Base-by-base conservation (phyloP, 2,329 filamentous ascomycete species). In the Ilyonectria destructans region DNA sequence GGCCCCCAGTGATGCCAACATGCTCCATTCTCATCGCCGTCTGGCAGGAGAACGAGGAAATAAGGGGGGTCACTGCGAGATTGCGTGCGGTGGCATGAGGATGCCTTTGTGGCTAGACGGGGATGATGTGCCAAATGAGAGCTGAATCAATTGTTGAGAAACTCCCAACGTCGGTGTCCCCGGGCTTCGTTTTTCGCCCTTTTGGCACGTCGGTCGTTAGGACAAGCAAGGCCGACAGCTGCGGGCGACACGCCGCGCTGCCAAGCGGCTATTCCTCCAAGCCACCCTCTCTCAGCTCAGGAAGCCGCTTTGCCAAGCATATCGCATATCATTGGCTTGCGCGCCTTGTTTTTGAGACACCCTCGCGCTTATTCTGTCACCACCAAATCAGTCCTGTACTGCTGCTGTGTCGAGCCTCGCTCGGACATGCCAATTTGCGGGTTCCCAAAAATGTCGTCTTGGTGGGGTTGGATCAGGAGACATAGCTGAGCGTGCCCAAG, bases 1-100 rank as follows among this genome's bases (percentile, higher is more conserved):
- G 69, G 70, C 57, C 64, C 64, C 62, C 65, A 43, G 54, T 64
- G 61, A 54, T 33, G 54, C 65, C 58, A 69, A 63, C 60, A 62
- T 67, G 54, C 59, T n/a, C 52, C 52, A 56, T 29, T 43, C 49
- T 52, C 49, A 43, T n/a, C 6, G 40, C 15, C 40, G 40, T 43
- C 40, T 43, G 15, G 17, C 40, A 43, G 40, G 40, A 43, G 40
- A 43, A 43, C n/a, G 40, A 43, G 40, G 40, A 43, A 43, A 43
- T 43, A 43, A 43, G 40, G 40, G 40, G 40, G 40, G 15, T 17
- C 26, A 26, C 6, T 43, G 40, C 17, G 40, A 43, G 40, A 43
- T 43, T 43, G 40, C 40, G 6, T 40, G 6, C 37, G 15, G 37
- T 40, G 37, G 12, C 37, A 43, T 43, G 17, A 8, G 15, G 7